Conservation (phyloP, 768 basidiomycete genomes). For the Podaxis sp. region DNA sequence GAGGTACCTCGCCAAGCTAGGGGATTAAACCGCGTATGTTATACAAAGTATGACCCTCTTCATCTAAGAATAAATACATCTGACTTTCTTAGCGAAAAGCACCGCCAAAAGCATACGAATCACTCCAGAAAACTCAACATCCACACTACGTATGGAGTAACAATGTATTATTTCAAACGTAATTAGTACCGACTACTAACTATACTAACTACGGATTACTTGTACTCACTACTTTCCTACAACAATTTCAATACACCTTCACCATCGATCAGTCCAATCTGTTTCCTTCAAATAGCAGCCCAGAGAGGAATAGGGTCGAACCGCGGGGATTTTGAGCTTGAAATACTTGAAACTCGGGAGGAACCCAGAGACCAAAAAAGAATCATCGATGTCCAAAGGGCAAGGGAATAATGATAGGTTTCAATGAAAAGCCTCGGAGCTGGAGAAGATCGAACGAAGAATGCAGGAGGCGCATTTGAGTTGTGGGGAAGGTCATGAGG, state of each 20-base stretch:
- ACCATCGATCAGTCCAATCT: slow-evolving; percentile 3
- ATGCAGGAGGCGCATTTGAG: neutral
- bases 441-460: neutral
- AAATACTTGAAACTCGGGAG: neutral
- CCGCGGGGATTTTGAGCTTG: neutral
- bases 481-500: neutral
- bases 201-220: slow-evolving; percentile 11
- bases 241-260: slow-evolving; percentile 6
- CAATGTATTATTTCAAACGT: slow-evolving; percentile 4
- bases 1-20: no score
- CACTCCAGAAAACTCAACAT: neutral
- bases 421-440: neutral
- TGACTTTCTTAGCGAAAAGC: neutral
- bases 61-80: neutral
- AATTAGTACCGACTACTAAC: neutral
- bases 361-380: neutral
- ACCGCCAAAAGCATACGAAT: neutral
- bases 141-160: neutral
- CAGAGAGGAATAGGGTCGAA: neutral
- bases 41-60: no score
- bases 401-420: slow-evolving; percentile 17
- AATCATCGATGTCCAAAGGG: slow-evolving; percentile 1
- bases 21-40: no score
- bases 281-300: neutral
- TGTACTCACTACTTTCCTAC: neutral